Evolutionary conservation across 371 early-diverging fungal species (phyloP).

Genomic region (Synchytrium microbalum): DNA sequence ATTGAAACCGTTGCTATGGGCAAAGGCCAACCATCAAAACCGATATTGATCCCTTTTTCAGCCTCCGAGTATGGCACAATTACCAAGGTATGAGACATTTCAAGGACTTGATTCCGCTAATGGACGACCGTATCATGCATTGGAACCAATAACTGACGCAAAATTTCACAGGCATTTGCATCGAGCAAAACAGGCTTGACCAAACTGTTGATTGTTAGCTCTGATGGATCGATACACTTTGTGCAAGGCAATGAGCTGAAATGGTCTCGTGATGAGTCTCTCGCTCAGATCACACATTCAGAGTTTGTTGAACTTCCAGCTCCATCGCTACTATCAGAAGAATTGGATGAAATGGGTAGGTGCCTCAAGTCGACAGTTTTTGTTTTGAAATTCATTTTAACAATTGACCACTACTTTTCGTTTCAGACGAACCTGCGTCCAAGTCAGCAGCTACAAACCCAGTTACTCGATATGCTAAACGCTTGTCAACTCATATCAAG

Average conservation of each 20-base stretch:
- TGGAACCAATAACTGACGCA: too few relatives aligned
- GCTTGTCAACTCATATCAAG: background rate
- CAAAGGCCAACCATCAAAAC: too few relatives aligned
- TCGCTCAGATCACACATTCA: conserved; percentile 57
- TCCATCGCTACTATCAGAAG: conserved; percentile 61
- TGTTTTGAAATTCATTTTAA: background rate
- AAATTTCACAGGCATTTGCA: too few relatives aligned
- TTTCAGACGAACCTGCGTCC: background rate
- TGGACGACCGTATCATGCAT: too few relatives aligned
- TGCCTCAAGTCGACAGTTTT: background rate
- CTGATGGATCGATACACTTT: conserved; percentile 48
- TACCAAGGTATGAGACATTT: too few relatives aligned
- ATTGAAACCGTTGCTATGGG: too few relatives aligned
- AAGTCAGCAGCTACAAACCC: background rate
- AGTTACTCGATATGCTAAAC: background rate
- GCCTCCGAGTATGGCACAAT: too few relatives aligned
- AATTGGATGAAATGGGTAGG: conserved; percentile 58
- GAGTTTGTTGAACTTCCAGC: conserved; percentile 80
- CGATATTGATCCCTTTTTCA: too few relatives aligned
- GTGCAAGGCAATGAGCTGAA: conserved; percentile 22
- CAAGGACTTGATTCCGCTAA: too few relatives aligned
- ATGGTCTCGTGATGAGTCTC: conserved; percentile 83
- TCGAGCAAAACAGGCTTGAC: too few relatives aligned
- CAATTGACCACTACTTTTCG: background rate
- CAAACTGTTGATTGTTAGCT: conserved; percentile 40